phyloP scores from a whole-genome alignment of 1,284 basidiomycete genomes.

The Cutaneotrichosporon sp. region DNA sequence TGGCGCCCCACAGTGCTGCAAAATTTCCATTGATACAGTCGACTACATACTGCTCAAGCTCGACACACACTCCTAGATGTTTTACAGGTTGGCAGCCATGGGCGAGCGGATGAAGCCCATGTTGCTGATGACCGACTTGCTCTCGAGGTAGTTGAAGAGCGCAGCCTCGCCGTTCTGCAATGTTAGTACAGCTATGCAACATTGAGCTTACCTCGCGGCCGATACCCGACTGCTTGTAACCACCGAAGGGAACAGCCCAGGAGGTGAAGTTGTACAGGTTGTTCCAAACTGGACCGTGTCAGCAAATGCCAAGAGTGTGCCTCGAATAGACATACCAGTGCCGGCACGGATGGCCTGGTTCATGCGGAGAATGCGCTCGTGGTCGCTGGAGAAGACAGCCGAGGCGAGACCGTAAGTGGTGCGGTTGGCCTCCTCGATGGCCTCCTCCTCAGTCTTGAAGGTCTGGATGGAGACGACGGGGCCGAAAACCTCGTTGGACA shows the following conservation, averaged over 20 bases:
- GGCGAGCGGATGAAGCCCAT: slow-evolving; percentile 16
- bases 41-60: neutral
- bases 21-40: too few species aligned
- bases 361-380: slow-evolving; percentile 77
- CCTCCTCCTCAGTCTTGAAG: slow-evolving; percentile 48
- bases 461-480: slow-evolving; percentile 49
- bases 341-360: slow-evolving; percentile 78
- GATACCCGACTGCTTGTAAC: slow-evolving; percentile 27
- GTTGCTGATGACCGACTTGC: slow-evolving; percentile 47
- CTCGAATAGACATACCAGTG: slow-evolving; percentile 51
- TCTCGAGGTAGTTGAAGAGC: slow-evolving; percentile 16
- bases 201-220: slow-evolving; percentile 6
- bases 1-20: too few species aligned
- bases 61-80: neutral
- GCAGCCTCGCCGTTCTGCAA: slow-evolving; percentile 10
- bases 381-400: slow-evolving; percentile 78
- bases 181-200: neutral
- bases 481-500: slow-evolving; percentile 50
- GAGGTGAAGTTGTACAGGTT: slow-evolving; percentile 16
- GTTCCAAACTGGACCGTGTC: slow-evolving; percentile 6
- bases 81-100: slow-evolving; percentile 7
- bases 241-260: slow-evolving; percentile 13
- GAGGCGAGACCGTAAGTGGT: slow-evolving; percentile 83
- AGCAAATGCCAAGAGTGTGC: neutral
- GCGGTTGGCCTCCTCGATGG: slow-evolving; percentile 69